Conservation (phyloP, 495 filamentous ascomycete genomes). For the Neurospora sublineolata region DNA sequence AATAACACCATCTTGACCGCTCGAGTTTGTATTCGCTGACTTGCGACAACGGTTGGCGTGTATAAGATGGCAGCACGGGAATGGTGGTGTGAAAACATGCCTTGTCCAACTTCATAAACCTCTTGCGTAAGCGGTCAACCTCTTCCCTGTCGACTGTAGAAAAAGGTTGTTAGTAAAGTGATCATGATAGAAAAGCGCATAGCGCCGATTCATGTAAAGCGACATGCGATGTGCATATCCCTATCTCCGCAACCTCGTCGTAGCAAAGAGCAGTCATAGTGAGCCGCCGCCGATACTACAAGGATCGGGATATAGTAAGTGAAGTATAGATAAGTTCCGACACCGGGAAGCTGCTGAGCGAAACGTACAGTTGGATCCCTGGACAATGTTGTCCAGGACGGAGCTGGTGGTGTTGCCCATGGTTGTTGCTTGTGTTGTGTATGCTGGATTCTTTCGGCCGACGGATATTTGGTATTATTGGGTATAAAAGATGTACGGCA, state of each 20-base stretch:
- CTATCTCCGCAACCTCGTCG: neutral
- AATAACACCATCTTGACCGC: neutral
- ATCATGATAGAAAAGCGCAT: neutral
- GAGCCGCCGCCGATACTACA: neutral
- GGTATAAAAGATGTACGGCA: neutral
- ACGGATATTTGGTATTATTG: neutral
- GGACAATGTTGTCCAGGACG: constrained; percentile 90
- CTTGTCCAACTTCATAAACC: constrained; percentile 99
- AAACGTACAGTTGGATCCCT: constrained; percentile 78
- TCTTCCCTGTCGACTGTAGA: constrained; percentile 85
- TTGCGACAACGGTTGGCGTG: neutral
- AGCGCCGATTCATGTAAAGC: neutral
- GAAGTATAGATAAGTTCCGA: neutral
- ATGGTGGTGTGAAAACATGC: constrained; percentile 31
- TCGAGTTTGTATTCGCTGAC: neutral
- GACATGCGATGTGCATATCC: neutral
- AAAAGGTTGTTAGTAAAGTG: neutral
- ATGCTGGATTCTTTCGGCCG: neutral
- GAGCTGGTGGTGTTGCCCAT: constrained; percentile 78
- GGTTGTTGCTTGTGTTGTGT: constrained; percentile 23
- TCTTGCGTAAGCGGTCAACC: constrained; percentile 85
- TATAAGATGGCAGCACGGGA: neutral
- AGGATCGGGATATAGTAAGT: neutral
- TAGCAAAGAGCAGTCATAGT: neutral
- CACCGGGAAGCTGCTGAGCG: neutral